These are phyloP conservation scores for Dothistroma pini DNA, from an alignment of 2,329 filamentous ascomycete species.

Conservation along the genomic window DNA sequence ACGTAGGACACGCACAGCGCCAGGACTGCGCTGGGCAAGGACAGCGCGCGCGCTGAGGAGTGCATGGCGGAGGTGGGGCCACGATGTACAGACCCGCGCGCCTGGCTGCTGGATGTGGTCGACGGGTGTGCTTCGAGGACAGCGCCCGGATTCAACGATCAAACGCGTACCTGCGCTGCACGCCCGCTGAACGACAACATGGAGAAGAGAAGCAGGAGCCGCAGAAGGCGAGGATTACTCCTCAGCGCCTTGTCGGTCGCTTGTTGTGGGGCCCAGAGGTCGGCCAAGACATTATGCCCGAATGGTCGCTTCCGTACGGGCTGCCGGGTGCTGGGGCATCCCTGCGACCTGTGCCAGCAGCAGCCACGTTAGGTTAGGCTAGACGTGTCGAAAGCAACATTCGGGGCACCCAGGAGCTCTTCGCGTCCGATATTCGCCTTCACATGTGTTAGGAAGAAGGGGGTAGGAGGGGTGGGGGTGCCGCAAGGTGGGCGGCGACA, in stretches of 20 bases:
- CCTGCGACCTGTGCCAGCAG: background rate
- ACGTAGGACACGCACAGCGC: conserved; percentile 16
- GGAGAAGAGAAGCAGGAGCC: background rate
- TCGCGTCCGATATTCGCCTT: no score
- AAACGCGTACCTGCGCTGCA: background rate
- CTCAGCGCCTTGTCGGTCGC: background rate
- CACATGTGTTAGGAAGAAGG: no score
- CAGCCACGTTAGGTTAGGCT: background rate
- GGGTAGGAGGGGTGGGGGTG: no score
- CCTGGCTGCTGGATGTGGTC: background rate
- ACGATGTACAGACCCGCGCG: background rate
- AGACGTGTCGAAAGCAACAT: no score
- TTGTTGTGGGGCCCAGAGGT: background rate
- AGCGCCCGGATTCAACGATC: background rate
- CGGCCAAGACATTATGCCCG: background rate
- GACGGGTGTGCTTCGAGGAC: background rate
- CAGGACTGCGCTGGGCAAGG: conserved; percentile 25
- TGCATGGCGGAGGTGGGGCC: conserved; percentile 6
- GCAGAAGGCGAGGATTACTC: background rate
- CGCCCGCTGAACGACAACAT: background rate
- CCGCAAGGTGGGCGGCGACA: background rate
- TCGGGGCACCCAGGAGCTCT: no score
- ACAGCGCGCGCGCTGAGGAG: conserved; percentile 15
- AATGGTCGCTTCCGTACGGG: background rate
- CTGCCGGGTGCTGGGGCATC: background rate